A percentile compares a stretch with the other conserved stretches of the same genome.
phyloP scores from a whole-genome alignment of 2,329 filamentous ascomycete species.

The Microdochium trichocladiopsis region DNA sequence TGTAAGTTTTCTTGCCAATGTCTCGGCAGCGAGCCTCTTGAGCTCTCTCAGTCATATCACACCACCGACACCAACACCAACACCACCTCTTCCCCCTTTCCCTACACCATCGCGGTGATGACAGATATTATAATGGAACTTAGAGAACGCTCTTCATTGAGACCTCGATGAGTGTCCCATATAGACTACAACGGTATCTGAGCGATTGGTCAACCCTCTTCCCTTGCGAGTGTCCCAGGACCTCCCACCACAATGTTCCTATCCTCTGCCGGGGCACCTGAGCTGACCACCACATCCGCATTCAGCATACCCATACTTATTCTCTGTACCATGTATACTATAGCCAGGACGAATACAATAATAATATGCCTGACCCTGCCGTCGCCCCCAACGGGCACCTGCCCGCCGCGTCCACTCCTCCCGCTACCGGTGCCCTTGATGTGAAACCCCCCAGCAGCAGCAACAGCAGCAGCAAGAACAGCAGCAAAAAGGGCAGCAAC shows the following conservation, averaged over 20 bases:
- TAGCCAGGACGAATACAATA: background rate
- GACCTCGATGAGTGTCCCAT: conserved; percentile 57
- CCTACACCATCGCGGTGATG: conserved; percentile 46
- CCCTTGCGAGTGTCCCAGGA: conserved; percentile 9
- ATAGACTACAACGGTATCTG: conserved; percentile 99
- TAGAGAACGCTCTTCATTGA: conserved; percentile 44
- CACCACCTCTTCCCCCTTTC: background rate
- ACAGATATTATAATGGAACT: conserved; percentile 46
- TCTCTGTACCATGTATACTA: conserved; percentile 1
- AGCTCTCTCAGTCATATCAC: no score
- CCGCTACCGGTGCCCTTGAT: conserved; percentile 23
- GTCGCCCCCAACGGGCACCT: conserved; percentile 64
- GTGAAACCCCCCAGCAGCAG: background rate
- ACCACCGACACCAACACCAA: no score
- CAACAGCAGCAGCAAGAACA: background rate
- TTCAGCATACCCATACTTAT: background rate
- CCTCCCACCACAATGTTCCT: conserved; percentile 6
- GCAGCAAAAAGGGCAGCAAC: background rate
- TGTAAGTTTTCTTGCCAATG: no score
- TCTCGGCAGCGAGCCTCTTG: no score
- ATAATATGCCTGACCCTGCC: background rate
- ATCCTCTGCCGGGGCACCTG: conserved; percentile 7
- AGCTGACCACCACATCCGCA: background rate
- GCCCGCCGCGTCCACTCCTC: conserved; percentile 74
- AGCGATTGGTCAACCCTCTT: conserved; percentile 40